Percentiles rank a stretch among this genome's conserved stretches.
phyloP scores from a whole-genome alignment of 345 rosid species.

The Cardamine chenopodiifolia region DNA sequence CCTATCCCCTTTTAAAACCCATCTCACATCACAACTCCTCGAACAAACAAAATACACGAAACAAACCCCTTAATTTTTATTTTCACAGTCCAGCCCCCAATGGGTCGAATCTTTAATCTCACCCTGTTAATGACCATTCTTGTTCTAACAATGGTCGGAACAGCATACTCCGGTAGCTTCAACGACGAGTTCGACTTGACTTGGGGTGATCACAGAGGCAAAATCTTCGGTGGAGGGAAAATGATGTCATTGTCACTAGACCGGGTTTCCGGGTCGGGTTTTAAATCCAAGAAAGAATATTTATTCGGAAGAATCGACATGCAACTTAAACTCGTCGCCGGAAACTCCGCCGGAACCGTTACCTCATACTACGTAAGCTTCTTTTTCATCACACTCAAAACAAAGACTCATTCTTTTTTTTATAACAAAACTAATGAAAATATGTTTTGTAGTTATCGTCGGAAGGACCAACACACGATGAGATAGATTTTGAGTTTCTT shows the following conservation, averaged over 20 bases:
- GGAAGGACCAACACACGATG: conserved; percentile 59
- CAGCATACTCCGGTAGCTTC: conserved; percentile 51
- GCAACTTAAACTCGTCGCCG: conserved; percentile 75
- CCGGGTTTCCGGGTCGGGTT: conserved; percentile 67
- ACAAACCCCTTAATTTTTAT: conserved; percentile 7
- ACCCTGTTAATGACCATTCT: conserved; percentile 33
- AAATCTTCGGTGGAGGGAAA: conserved; percentile 56
- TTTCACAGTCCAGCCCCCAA: conserved; percentile 2
- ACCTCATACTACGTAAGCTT: conserved; percentile 63
- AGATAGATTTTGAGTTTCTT: conserved; percentile 75
- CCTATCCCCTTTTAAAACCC: conserved; percentile 37
- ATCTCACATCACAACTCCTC: conserved; percentile 32
- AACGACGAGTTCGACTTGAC: conserved; percentile 58
- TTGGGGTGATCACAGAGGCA: conserved; percentile 59
- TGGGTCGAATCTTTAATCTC: conserved; percentile 34
- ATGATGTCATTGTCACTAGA: conserved; percentile 61
- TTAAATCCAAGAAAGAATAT: conserved; percentile 60
- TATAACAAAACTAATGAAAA: background rate
- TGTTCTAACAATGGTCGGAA: conserved; percentile 31
- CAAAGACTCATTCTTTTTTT: background rate
- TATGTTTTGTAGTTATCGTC: conserved; percentile 54
- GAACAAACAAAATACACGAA: conserved; percentile 27
- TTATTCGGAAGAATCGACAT: conserved; percentile 63
- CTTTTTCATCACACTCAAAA: background rate
- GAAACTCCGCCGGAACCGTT: conserved; percentile 76